Conservation (phyloP, 139 green algal genomes). For the Tetradesmus lagerheimii region DNA sequence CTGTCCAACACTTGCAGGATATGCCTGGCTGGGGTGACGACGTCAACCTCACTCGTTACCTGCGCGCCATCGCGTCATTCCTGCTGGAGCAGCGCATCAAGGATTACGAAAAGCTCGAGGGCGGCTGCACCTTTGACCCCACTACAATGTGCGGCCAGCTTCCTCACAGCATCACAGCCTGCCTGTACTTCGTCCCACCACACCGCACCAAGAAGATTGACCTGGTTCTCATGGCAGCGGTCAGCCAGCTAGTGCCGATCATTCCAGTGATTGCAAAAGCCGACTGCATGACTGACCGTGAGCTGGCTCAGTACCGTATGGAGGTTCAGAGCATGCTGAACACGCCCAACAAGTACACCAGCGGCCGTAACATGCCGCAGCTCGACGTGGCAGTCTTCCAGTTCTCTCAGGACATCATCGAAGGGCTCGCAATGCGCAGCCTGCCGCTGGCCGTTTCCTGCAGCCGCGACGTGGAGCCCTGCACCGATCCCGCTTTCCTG, state of each 20-base stretch:
- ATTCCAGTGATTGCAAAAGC: constrained; percentile 43
- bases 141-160: constrained; percentile 15
- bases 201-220: constrained; percentile 41
- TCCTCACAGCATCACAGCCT: constrained; percentile 26
- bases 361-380: constrained; percentile 11
- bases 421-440: not conserved
- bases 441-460: constrained; percentile 32
- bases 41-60: not conserved
- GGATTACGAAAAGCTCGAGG: constrained; percentile 5
- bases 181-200: constrained; percentile 44
- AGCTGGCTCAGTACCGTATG: not conserved
- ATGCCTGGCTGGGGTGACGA: constrained; percentile 18
- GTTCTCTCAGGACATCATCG: not conserved
- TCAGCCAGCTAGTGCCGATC: constrained; percentile 30
- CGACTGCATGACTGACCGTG: constrained; percentile 32
- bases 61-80: not conserved
- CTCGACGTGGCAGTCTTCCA: constrained; percentile 1
- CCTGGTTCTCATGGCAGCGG: constrained; percentile 31
- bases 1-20: not conserved
- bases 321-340: constrained; percentile 4
- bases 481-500: not conserved
- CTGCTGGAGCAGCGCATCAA: not conserved
- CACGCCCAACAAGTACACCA: constrained; percentile 10
- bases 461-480: constrained; percentile 30
- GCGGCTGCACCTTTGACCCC: not conserved